Evolutionary conservation across 2,329 filamentous ascomycete species (phyloP), one percentile per base, ranked within the genome.

Genomic region (Aspergillus aculeatus): DNA sequence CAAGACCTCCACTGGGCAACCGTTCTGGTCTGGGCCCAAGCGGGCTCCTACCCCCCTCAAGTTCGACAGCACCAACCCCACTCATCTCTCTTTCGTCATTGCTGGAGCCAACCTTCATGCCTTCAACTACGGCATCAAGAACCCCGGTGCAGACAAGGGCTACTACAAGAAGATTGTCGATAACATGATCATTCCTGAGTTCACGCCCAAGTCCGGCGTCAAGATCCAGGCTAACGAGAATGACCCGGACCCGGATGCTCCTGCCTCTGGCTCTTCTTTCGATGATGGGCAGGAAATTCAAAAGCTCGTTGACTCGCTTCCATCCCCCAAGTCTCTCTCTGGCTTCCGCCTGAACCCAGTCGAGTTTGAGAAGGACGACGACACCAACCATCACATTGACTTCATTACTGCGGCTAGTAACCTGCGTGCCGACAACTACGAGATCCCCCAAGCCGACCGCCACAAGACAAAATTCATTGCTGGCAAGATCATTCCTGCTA

Each of bases 381-480:
- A 99, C 76, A 91, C 89, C 54, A 99, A 99, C 77, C 87, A 95
- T 77, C 95, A 99, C 81, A 99, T 99, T 70, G 95, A 98, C 78
- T 99, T 99, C 81, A 98, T 99, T 78, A 96, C 95, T 7, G 92
- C 93, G 1, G 93, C 93, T 66, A 97, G 93, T 81, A 99, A 99
- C 75, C 82, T 99, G 61, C 91, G 96, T 61, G 95, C 95, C 0
- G 90, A 96, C 77, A 99, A 99, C 81, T 99, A 99, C 85, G 96
- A 95, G 77, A 99, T 99, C 67, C 87, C 91, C 71, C 85, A 88
- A 64, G 93, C 95, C 0, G 94, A 99, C 73, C 86, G 92, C 63
- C 95, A 97, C 84, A 96, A 95, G 87, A 99, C 94, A 63, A 99
- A 99, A 82, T 98, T 99, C 78, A 99, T 99, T 74, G 96, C 95